These are phyloP conservation scores for Daphne laureola DNA, from an alignment of 441 rosid species.

Conservation along the genomic window DNA sequence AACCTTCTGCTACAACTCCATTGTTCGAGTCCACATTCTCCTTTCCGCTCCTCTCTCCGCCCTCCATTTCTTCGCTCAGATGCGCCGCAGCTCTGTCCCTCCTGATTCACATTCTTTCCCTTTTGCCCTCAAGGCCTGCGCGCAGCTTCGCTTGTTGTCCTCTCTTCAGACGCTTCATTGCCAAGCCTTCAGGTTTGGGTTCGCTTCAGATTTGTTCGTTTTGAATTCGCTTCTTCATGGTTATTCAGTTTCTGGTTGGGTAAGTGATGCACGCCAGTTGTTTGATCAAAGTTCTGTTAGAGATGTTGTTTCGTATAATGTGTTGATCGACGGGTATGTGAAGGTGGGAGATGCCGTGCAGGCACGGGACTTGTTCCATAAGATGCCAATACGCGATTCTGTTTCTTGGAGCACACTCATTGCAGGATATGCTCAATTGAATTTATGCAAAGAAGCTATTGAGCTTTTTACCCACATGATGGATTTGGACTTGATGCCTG, in stretches of 20 bases:
- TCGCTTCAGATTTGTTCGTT: constrained; percentile 39
- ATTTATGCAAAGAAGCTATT: constrained; percentile 36
- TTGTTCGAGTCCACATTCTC: constrained; percentile 44
- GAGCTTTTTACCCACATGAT: constrained; percentile 38
- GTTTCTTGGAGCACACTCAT: constrained; percentile 63
- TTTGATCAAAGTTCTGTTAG: constrained; percentile 40
- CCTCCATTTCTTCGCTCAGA: constrained; percentile 34
- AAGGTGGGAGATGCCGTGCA: constrained; percentile 33
- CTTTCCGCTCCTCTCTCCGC: constrained; percentile 35
- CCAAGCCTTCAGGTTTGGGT: constrained; percentile 37
- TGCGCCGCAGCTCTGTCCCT: constrained; percentile 40
- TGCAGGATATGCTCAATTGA: constrained; percentile 43
- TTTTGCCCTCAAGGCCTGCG: constrained; percentile 53
- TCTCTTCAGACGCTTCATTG: constrained; percentile 33
- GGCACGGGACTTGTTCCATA: constrained; percentile 42
- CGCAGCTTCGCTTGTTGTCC: constrained; percentile 21
- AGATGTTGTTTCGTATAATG: constrained; percentile 49
- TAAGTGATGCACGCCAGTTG: constrained; percentile 26
- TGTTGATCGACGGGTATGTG: constrained; percentile 46
- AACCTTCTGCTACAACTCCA: constrained; percentile 41
- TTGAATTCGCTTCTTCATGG: constrained; percentile 38
- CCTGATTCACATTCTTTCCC: constrained; percentile 59
- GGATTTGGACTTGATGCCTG: constrained; percentile 29
- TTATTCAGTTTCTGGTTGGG: constrained; percentile 16
- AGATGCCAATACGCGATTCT: constrained; percentile 46